Evolutionary conservation across 768 basidiomycete genomes (phyloP).

Genomic region (Lactifluus echinatus): DNA sequence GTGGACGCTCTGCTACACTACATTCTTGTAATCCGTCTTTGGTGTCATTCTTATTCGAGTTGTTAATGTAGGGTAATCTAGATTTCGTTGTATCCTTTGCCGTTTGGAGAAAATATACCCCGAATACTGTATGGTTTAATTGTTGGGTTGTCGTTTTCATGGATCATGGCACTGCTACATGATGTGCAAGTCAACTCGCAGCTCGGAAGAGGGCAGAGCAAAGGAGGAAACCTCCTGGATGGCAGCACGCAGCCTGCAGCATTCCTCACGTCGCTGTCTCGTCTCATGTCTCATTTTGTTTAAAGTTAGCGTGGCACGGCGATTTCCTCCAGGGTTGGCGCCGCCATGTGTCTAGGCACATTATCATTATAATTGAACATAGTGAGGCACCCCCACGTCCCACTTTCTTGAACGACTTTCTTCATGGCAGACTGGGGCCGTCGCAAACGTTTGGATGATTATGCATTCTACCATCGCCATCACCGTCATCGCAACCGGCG

Average conservation of each 20-base stretch:
- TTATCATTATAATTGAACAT: neutral
- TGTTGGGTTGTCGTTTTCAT: no score
- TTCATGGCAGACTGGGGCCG: neutral
- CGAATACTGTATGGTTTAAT: no score
- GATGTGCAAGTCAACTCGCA: no score
- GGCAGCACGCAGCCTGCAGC: neutral
- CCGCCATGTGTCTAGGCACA: neutral
- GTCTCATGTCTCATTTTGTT: neutral
- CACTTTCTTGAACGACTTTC: neutral
- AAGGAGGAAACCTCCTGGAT: neutral
- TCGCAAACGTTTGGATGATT: neutral
- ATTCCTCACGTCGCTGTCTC: neutral
- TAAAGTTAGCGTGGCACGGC: neutral
- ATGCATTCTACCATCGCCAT: neutral
- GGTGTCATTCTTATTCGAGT: no score
- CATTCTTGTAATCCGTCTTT: no score
- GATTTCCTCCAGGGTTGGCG: neutral
- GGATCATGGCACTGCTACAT: no score
- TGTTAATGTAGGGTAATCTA: neutral
- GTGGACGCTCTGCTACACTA: neutral
- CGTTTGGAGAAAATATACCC: no score
- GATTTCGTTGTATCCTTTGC: neutral
- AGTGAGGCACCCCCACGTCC: neutral
- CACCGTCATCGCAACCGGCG: conserved; percentile 30
- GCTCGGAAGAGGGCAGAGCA: neutral